Percentiles rank a stretch among this genome's conserved stretches.
These are phyloP conservation scores for Podospora appendiculata DNA, from an alignment of 495 filamentous ascomycete species.

Conservation along the genomic window DNA sequence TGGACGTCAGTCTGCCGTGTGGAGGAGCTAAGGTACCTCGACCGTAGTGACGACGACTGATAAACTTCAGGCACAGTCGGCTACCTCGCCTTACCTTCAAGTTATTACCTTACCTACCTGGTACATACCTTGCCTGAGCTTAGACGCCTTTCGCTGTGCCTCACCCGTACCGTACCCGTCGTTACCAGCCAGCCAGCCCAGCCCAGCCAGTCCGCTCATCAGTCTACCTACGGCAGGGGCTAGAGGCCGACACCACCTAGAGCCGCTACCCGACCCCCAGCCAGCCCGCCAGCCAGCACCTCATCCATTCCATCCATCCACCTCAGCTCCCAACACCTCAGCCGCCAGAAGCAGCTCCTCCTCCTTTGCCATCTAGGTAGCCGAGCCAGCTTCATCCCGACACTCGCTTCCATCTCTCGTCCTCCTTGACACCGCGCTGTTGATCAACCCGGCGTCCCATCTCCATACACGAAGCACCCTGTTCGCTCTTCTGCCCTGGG, in stretches of 20 bases:
- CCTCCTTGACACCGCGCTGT: no score
- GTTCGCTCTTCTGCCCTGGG: no score
- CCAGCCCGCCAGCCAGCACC: not conserved
- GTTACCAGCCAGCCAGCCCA: not conserved
- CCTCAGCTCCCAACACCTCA: no score
- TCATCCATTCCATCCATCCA: not conserved
- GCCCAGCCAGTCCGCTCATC: not conserved
- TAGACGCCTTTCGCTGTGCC: slow-evolving; percentile 1
- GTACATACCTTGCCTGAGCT: not conserved
- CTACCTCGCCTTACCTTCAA: not conserved
- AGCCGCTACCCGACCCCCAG: slow-evolving; percentile 1
- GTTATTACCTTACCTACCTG: no score
- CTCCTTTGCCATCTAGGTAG: not conserved
- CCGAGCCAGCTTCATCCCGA: no score
- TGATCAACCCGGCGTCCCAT: no score
- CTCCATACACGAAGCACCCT: no score
- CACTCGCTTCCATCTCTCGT: no score
- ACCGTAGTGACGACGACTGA: not conserved
- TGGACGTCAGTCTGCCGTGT: slow-evolving; percentile 28
- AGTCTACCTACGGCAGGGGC: no score
- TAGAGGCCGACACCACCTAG: not conserved
- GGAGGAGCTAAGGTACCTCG: slow-evolving; percentile 5
- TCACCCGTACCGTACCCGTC: slow-evolving; percentile 1
- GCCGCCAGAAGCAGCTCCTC: not conserved
- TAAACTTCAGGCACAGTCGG: slow-evolving; percentile 8